phyloP scores from a whole-genome alignment of 176 grass and related monocot species.

The Secale cereale region DNA sequence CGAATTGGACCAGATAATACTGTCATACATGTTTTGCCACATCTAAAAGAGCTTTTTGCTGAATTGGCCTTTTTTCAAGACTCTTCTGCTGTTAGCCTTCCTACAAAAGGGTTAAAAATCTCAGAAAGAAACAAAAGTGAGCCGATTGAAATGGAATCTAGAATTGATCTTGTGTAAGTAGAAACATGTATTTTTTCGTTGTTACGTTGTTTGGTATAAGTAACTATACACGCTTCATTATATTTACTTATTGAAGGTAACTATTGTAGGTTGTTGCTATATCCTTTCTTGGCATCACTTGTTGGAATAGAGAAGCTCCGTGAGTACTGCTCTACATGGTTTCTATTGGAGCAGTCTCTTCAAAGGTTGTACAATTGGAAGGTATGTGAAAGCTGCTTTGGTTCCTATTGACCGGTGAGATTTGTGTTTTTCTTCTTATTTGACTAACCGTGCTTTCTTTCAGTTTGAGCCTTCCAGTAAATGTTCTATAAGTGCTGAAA shows the following conservation, averaged over 20 bases:
- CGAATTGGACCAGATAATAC: constrained; percentile 73
- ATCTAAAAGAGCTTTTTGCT: constrained; percentile 80
- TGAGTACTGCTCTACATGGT: constrained; percentile 81
- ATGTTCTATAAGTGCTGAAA: constrained; percentile 46
- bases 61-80: constrained; percentile 73
- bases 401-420: background rate
- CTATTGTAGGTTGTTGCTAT: constrained; percentile 60
- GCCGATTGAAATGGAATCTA: constrained; percentile 56
- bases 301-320: constrained; percentile 88
- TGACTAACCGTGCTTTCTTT: constrained; percentile 20
- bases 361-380: constrained; percentile 81
- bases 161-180: constrained; percentile 84
- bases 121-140: constrained; percentile 44
- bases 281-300: constrained; percentile 85
- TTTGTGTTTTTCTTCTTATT: constrained; percentile 20
- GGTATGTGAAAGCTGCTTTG: constrained; percentile 39
- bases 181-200: background rate
- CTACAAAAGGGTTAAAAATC: constrained; percentile 42
- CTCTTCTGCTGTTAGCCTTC: constrained; percentile 34
- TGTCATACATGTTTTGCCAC: constrained; percentile 56
- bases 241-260: constrained; percentile 24
- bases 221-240: background rate
- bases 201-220: background rate
- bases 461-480: constrained; percentile 66
- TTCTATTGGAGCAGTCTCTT: constrained; percentile 94